These are phyloP conservation scores for Scheffersomyces stambukii DNA, from an alignment of 1,139 yeast genomes.

Conservation along the genomic window DNA sequence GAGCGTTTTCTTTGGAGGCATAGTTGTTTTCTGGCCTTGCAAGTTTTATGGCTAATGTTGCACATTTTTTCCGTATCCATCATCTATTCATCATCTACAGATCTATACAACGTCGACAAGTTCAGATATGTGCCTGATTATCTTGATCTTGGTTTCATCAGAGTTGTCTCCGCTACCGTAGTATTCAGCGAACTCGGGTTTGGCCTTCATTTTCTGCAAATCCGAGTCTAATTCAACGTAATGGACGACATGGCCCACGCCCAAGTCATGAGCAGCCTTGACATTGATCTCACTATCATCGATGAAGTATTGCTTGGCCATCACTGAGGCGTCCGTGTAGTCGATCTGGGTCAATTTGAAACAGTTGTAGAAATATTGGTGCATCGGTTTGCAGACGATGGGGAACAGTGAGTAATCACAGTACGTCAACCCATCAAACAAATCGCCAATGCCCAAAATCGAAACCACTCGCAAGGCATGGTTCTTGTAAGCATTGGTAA, in stretches of 20 bases:
- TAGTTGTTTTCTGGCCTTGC: conserved; percentile 1
- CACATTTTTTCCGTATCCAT: background rate
- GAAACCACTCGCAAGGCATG: conserved; percentile 79
- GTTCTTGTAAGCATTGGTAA: conserved; percentile 89
- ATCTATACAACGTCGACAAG: conserved; percentile 11
- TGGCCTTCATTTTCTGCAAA: conserved; percentile 22
- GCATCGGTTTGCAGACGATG: conserved; percentile 84
- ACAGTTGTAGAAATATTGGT: conserved; percentile 47
- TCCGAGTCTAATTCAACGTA: conserved; percentile 52
- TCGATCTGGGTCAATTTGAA: conserved; percentile 60
- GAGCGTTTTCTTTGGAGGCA: conserved; percentile 7
- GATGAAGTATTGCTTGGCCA: conserved; percentile 50
- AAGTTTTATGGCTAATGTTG: background rate
- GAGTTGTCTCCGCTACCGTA: conserved; percentile 30
- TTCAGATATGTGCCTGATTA: conserved; percentile 31
- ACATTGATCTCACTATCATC: conserved; percentile 78
- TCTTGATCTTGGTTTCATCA: conserved; percentile 24
- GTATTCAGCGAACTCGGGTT: conserved; percentile 29
- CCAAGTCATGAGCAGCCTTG: conserved; percentile 49
- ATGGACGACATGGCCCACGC: conserved; percentile 54
- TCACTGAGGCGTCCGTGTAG: conserved; percentile 33
- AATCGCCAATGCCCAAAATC: conserved; percentile 79
- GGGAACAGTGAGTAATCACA: conserved; percentile 76
- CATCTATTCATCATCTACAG: background rate
- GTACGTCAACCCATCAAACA: conserved; percentile 89